Conservation (phyloP, 495 filamentous ascomycete species). For the Aspergillus carlsbadensis region DNA sequence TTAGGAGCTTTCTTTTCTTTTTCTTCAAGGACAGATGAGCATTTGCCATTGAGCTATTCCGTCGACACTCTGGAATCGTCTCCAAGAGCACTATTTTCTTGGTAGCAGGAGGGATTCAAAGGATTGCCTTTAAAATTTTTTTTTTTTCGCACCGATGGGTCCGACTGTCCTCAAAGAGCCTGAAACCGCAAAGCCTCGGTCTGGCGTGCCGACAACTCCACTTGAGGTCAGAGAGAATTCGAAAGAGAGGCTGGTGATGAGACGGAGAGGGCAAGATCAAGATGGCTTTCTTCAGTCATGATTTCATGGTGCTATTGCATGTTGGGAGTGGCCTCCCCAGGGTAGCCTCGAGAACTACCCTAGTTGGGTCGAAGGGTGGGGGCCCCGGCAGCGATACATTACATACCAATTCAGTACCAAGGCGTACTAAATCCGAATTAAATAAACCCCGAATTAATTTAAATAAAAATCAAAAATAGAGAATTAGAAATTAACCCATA, state of each 20-base stretch:
- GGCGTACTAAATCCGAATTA: constrained; percentile 8
- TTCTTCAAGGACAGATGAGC: neutral
- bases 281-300: constrained; percentile 8
- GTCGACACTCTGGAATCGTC: neutral
- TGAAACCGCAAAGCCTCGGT: constrained; percentile 12
- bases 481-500: constrained; percentile 11
- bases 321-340: neutral
- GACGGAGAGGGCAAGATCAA: too few species aligned
- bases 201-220: too few species aligned
- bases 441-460: neutral
- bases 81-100: neutral
- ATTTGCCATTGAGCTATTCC: neutral
- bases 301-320: constrained; percentile 9
- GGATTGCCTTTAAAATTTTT: constrained; percentile 12
- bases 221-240: neutral
- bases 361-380: neutral
- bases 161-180: constrained; percentile 19
- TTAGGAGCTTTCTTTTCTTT: constrained; percentile 10
- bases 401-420: constrained; percentile 15
- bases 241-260: neutral
- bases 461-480: constrained; percentile 12
- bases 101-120: neutral
- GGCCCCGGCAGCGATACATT: constrained; percentile 6
- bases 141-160: constrained; percentile 18
- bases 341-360: too few species aligned